Conservation (phyloP, 306 rosid genomes). For the Quercus bicolor region DNA sequence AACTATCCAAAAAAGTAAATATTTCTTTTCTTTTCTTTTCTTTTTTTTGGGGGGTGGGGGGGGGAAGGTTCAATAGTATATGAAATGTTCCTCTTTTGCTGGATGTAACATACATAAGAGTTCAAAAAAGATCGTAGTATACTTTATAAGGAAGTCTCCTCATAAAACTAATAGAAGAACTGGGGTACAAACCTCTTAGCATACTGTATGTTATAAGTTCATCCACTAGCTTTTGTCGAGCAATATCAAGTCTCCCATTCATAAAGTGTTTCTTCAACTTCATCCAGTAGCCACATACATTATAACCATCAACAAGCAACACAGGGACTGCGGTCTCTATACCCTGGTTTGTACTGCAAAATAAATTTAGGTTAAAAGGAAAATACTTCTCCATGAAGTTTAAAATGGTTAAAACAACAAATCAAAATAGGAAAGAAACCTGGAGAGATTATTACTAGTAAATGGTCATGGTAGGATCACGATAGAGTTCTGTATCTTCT, state of each 20-base stretch:
- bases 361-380: slow-evolving; percentile 10
- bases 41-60: too few relatives aligned
- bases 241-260: slow-evolving; percentile 66
- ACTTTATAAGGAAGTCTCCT: background rate
- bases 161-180: background rate
- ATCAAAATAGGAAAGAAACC: slow-evolving; percentile 15
- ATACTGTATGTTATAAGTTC: slow-evolving; percentile 75
- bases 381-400: slow-evolving; percentile 2
- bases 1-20: too few relatives aligned
- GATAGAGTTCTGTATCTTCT: slow-evolving; percentile 46
- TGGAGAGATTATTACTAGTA: slow-evolving; percentile 57
- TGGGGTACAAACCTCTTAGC: slow-evolving; percentile 62
- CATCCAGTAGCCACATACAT: slow-evolving; percentile 90
- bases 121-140: too few relatives aligned
- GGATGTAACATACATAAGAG: too few relatives aligned
- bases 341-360: slow-evolving; percentile 71
- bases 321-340: slow-evolving; percentile 69
- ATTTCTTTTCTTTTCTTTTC: too few relatives aligned
- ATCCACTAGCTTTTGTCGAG: slow-evolving; percentile 81
- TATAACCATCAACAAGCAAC: slow-evolving; percentile 90
- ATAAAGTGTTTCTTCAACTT: slow-evolving; percentile 82
- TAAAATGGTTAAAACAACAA: background rate
- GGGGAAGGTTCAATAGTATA: too few relatives aligned
- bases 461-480: slow-evolving; percentile 71
- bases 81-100: too few relatives aligned